Evolutionary conservation across 441 rosid genomes (phyloP).

Genomic region (Hypseocharis bilobata): DNA sequence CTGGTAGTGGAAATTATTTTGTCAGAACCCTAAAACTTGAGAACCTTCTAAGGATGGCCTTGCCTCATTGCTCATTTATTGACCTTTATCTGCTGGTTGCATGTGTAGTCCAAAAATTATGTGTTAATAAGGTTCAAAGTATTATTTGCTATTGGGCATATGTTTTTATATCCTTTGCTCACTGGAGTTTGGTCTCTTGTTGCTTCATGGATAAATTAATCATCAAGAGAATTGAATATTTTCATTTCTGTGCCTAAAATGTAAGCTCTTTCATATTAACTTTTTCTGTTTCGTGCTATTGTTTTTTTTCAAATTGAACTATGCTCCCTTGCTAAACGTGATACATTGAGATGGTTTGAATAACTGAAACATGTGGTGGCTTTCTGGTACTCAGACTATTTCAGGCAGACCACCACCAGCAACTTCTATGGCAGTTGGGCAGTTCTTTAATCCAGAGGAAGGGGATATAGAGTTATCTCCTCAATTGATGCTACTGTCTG

Average conservation of each 20-base stretch:
- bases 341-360: conserved; percentile 16
- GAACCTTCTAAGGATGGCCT: neutral
- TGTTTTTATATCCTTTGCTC: neutral
- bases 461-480: conserved; percentile 60
- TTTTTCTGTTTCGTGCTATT: neutral
- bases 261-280: neutral
- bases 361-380: conserved; percentile 24
- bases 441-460: conserved; percentile 78
- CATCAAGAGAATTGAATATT: neutral
- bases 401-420: conserved; percentile 97
- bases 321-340: conserved; percentile 15
- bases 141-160: neutral
- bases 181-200: neutral
- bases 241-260: neutral
- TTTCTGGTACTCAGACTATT: conserved; percentile 52
- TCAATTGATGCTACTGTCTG: conserved; percentile 52
- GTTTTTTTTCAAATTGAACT: conserved; percentile 7
- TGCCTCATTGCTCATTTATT: conserved; percentile 4
- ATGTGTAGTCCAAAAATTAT: neutral
- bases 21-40: neutral
- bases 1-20: neutral
- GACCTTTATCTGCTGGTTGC: neutral
- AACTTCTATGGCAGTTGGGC: conserved; percentile 95
- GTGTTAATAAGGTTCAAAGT: neutral
- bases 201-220: neutral